Conservation (phyloP, 2,329 filamentous ascomycete species). For the Colletotrichum phormii region DNA sequence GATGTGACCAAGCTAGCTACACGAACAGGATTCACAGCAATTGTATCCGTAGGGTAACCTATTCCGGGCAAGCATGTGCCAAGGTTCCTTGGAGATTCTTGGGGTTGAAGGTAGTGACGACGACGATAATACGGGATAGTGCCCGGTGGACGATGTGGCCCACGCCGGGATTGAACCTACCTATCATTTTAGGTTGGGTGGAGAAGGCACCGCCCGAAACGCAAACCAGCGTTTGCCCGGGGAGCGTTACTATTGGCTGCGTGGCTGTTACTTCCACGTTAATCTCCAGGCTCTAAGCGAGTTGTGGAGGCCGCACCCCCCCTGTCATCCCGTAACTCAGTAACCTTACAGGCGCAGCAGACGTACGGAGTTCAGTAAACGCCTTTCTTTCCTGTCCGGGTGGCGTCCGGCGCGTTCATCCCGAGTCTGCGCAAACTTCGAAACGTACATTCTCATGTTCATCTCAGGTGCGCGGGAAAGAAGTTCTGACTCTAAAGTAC, state of each 20-base stretch:
- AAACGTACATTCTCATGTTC: neutral
- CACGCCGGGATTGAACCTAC: no score
- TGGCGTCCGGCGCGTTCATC: neutral
- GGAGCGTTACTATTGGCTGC: neutral
- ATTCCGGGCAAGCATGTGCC: neutral
- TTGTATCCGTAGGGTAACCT: neutral
- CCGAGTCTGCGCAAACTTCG: neutral
- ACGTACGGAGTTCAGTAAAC: neutral
- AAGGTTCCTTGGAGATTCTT: neutral
- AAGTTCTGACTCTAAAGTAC: neutral
- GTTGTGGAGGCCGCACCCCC: neutral
- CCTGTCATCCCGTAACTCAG: neutral
- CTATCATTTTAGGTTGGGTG: neutral
- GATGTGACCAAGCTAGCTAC: no score
- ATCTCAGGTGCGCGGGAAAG: neutral
- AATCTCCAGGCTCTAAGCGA: no score
- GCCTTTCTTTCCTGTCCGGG: neutral
- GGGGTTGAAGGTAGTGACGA: neutral
- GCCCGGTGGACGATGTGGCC: neutral
- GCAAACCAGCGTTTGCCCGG: neutral
- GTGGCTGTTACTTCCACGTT: no score
- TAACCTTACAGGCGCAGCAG: no score
- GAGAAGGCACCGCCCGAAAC: neutral
- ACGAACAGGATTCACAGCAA: no score
- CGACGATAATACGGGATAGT: neutral